Percentiles rank a stretch among this genome's conserved stretches.
Evolutionary conservation across 148 eudicot species (phyloP).

Genomic region (Vaccinium myrtillus): DNA sequence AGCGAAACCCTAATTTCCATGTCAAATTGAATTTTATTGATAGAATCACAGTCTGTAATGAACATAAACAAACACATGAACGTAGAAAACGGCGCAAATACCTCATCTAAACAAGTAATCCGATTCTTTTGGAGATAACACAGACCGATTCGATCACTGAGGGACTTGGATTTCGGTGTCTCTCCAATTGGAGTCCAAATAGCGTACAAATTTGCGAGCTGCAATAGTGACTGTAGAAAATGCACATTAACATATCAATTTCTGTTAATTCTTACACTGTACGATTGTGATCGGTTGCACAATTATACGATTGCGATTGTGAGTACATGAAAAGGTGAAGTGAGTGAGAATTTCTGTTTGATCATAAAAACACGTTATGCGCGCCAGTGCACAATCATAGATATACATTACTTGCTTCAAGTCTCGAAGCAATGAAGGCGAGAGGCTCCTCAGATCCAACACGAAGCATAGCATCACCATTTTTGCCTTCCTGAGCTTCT

Average conservation of each 20-base stretch:
- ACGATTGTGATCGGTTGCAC: neutral
- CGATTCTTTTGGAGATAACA: slow-evolving; percentile 52
- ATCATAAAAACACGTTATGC: neutral
- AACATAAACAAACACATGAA: neutral
- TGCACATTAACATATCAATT: neutral
- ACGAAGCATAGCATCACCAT: slow-evolving; percentile 71
- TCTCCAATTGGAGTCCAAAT: slow-evolving; percentile 34
- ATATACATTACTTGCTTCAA: slow-evolving; percentile 51
- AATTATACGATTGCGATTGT: neutral
- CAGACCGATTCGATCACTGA: slow-evolving; percentile 53
- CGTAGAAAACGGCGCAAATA: slow-evolving; percentile 8
- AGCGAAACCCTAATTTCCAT: neutral
- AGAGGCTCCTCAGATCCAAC: slow-evolving; percentile 62
- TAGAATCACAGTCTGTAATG: neutral
- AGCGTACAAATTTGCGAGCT: slow-evolving; percentile 79
- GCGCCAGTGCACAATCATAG: neutral
- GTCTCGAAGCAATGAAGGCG: slow-evolving; percentile 55
- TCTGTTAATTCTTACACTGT: neutral
- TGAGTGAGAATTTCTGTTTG: neutral
- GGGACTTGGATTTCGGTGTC: slow-evolving; percentile 27
- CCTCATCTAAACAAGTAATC: slow-evolving; percentile 49
- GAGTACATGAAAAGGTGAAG: neutral
- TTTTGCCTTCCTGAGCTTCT: slow-evolving; percentile 9
- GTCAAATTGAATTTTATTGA: neutral
- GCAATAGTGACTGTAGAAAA: slow-evolving; percentile 54